Evolutionary conservation across 371 early-diverging fungal genomes (phyloP), one percentile per base, ranked within the genome.

Genomic region (Phascolomyces articulosus): DNA sequence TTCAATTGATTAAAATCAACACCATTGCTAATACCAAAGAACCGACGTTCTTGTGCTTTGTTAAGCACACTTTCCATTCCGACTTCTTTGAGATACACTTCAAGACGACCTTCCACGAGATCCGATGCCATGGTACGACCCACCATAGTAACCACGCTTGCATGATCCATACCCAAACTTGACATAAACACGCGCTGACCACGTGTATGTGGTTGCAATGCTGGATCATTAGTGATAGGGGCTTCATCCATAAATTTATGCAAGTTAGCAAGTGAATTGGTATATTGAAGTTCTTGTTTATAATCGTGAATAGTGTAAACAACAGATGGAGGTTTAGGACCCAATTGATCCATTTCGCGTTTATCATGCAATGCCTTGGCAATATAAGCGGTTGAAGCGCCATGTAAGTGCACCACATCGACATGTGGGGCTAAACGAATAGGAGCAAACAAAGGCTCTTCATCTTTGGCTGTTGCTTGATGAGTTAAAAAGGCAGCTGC

Each of bases 251-350:
- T 64, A 40, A 89, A 89, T 40, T 82, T 85, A 49, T 74, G 66
- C 0, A 86, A 78, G 31, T 84, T 87, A n/a, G 53, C 65, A 10
- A 84, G 49, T 10, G 78, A 74, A 57, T 87, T 82, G 1, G 85
- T 80, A 60, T 87, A 87, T 49, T 83, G 83, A 8, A 87, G 66
- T 55, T 89, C 90, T 51, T 87, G 87, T 41, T 80, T 53, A 60
- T 87, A 86, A 64, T 89, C 87, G 55, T 89, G 88, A 72, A 89
- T 71, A 1, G 90, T 89, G 63, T 89, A 89, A 11, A 89, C 75
- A 38, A 89, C 70, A 2, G 86, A 75, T 40, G 89, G 89, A 0
- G 83, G 83, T 4, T 63, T 58, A 6, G 66, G 71, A 23, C 70
- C 83, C 58, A 70, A 64, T 58, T 78, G 78, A 51, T 59, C 63